Conservation (phyloP, 1,284 basidiomycete species). For the Psilocybe mexicana region DNA sequence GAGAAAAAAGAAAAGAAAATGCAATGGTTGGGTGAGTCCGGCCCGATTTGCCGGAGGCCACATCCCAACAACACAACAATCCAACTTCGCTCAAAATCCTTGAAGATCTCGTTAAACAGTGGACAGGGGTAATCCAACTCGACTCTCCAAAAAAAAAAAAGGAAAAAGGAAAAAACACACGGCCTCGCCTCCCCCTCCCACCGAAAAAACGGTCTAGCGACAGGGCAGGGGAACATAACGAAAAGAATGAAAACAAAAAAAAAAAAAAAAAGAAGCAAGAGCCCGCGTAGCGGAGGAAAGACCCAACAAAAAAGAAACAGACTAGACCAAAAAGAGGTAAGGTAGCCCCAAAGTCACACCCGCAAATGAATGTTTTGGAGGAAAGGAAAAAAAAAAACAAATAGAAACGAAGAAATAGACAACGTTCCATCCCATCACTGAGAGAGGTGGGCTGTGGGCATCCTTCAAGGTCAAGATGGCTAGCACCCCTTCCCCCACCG, state of each 20-base stretch:
- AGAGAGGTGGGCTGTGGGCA: neutral
- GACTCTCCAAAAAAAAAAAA: neutral
- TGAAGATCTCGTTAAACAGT: too few relatives aligned
- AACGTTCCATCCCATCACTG: neutral
- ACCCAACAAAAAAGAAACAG: conserved; percentile 1
- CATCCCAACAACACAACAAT: too few relatives aligned
- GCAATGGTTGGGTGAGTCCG: too few relatives aligned
- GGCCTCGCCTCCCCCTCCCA: neutral
- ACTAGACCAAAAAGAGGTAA: neutral
- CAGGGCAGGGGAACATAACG: too few relatives aligned
- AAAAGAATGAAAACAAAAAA: neutral
- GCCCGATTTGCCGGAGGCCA: too few relatives aligned
- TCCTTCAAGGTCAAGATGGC: too few relatives aligned
- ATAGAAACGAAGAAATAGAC: too few relatives aligned
- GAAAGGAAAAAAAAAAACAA: neutral
- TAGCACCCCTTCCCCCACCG: neutral
- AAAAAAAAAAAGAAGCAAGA: neutral
- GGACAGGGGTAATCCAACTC: too few relatives aligned
- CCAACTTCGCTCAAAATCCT: too few relatives aligned
- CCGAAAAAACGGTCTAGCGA: neutral
- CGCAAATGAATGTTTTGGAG: too few relatives aligned
- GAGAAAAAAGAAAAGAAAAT: too few relatives aligned
- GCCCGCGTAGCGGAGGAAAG: neutral
- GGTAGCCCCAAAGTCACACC: too few relatives aligned
- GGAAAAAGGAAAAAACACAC: neutral